Evolutionary conservation across 192 early-diverging fungal species (phyloP).

Genomic region (Coemansia sp.): DNA sequence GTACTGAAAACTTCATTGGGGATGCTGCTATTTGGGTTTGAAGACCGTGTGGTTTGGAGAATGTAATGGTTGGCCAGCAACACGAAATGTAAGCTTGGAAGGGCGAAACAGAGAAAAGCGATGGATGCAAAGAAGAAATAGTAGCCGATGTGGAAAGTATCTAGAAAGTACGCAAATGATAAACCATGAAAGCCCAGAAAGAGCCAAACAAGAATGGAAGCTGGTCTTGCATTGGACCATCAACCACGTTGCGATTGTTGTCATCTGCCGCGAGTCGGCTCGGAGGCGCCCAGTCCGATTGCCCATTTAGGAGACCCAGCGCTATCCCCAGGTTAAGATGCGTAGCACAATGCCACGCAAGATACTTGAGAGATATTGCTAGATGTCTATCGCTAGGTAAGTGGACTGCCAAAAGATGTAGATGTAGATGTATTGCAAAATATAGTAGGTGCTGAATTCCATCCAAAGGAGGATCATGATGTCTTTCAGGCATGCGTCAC

Average conservation of each 20-base stretch:
- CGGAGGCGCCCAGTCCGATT: neutral
- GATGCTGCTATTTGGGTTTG: neutral
- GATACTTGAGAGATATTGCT: too few species aligned
- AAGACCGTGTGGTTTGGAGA: neutral
- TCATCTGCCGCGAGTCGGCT: neutral
- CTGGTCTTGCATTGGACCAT: neutral
- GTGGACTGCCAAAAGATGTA: too few species aligned
- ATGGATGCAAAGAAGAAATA: neutral
- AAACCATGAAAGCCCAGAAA: neutral
- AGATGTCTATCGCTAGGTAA: too few species aligned
- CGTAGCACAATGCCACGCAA: too few species aligned
- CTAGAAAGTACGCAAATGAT: neutral
- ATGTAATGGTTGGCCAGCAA: constrained; percentile 25
- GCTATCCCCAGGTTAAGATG: too few species aligned
- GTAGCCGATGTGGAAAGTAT: constrained; percentile 3
- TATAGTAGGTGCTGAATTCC: too few species aligned
- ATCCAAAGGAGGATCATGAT: too few species aligned
- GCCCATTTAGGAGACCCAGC: too few species aligned
- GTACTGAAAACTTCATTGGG: constrained; percentile 28
- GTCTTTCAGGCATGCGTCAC: too few species aligned
- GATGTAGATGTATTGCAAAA: too few species aligned
- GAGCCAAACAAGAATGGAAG: neutral
- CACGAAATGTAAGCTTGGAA: constrained; percentile 4
- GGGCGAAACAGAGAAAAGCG: neutral
- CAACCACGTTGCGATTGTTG: neutral